Evolutionary conservation across 2,329 filamentous ascomycete species (phyloP).

Genomic region (Aspergillus aculeatinus): DNA sequence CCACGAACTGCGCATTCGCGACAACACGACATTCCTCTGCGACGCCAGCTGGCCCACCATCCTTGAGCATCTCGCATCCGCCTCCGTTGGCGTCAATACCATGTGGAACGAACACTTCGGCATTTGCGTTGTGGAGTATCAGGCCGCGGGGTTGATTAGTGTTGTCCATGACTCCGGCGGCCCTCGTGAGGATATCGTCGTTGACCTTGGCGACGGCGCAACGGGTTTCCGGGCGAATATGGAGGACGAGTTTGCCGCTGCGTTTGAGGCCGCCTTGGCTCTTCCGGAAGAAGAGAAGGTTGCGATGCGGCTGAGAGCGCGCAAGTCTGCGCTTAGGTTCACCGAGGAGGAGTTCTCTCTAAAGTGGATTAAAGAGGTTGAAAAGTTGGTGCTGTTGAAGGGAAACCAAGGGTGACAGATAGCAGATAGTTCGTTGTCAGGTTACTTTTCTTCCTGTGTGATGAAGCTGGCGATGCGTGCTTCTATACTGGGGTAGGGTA

Average conservation of each 20-base stretch:
- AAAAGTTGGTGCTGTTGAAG: conserved; percentile 62
- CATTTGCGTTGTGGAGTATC: conserved; percentile 97
- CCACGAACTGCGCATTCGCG: conserved; percentile 81
- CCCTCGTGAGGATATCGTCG: conserved; percentile 89
- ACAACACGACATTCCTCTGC: conserved; percentile 80
- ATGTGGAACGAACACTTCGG: conserved; percentile 99
- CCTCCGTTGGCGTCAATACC: conserved; percentile 86
- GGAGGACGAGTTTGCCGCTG: conserved; percentile 73
- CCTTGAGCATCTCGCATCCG: conserved; percentile 71
- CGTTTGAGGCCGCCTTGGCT: conserved; percentile 75
- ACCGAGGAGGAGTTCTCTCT: conserved; percentile 81
- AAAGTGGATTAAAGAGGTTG: conserved; percentile 75
- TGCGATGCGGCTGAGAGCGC: conserved; percentile 71
- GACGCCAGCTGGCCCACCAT: conserved; percentile 90
- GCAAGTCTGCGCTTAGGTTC: conserved; percentile 77
- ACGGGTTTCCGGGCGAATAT: conserved; percentile 88
- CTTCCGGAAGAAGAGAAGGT: conserved; percentile 61
- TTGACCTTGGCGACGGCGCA: conserved; percentile 71
- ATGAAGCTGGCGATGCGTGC: neutral
- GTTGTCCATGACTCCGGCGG: conserved; percentile 94
- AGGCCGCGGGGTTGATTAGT: conserved; percentile 87
- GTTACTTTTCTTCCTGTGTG: neutral
- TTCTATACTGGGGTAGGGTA: neutral
- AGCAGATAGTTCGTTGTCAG: neutral
- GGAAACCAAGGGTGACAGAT: neutral